Conservation (phyloP, 2,329 filamentous ascomycete species). For the Coniochaeta sp. region DNA sequence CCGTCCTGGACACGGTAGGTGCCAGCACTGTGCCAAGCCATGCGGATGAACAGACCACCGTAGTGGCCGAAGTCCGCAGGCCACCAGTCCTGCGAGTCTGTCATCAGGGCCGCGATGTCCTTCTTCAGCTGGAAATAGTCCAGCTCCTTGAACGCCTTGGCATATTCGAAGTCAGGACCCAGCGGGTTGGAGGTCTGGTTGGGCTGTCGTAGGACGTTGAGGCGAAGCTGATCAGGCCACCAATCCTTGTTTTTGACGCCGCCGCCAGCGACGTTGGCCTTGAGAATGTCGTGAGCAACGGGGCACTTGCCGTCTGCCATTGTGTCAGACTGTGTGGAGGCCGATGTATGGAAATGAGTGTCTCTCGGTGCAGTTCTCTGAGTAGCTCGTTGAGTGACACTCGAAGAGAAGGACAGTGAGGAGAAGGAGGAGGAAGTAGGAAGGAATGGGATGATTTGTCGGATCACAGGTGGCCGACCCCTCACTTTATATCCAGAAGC, state of each 20-base stretch:
- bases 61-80: constrained; percentile 78
- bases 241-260: constrained; percentile 64
- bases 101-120: constrained; percentile 64
- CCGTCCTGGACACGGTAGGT: constrained; percentile 72
- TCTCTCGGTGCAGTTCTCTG: background rate
- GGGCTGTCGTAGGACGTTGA: constrained; percentile 70
- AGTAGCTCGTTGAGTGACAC: background rate
- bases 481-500: background rate
- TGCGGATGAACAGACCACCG: constrained; percentile 70
- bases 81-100: constrained; percentile 75
- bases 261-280: constrained; percentile 43
- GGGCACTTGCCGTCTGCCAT: constrained; percentile 23
- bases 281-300: constrained; percentile 7
- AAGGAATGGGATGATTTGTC: background rate
- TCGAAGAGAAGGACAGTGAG: background rate
- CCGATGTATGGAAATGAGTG: background rate
- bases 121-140: constrained; percentile 67
- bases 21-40: constrained; percentile 75
- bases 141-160: constrained; percentile 61
- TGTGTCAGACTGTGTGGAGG: background rate
- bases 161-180: constrained; percentile 62
- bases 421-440: background rate
- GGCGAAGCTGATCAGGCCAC: constrained; percentile 63
- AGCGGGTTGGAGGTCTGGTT: constrained; percentile 55
- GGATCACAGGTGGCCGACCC: background rate